A percentile compares a stretch with the other conserved stretches of the same genome.
Conservation (phyloP, 2,329 filamentous ascomycete genomes). For the Sporothrix pallida region DNA sequence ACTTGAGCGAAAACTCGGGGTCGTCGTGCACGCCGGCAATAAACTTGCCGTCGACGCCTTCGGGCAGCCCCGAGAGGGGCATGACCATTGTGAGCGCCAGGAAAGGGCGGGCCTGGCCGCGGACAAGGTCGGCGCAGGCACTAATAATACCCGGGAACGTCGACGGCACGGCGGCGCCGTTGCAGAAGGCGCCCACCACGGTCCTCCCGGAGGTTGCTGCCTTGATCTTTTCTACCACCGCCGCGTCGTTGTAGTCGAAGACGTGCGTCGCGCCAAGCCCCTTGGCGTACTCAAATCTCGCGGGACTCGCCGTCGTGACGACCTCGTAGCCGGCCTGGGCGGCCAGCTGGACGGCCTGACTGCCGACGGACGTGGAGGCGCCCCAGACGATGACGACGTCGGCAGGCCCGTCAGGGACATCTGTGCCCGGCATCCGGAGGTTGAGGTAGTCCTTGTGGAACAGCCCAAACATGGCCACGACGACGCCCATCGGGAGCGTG, state of each 20-base stretch:
- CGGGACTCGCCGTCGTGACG: conserved; percentile 20
- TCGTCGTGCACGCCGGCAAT: not conserved
- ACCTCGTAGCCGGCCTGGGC: conserved; percentile 28
- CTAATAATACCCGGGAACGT: not conserved
- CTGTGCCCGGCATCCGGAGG: not conserved
- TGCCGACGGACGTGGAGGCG: conserved; percentile 30
- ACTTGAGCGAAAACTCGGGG: not conserved
- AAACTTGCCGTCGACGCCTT: conserved; percentile 20
- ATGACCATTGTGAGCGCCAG: conserved; percentile 2
- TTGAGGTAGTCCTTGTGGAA: conserved; percentile 11
- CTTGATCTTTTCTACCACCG: not conserved
- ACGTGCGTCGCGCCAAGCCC: conserved; percentile 4
- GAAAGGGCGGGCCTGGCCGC: conserved; percentile 13
- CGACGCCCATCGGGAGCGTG: conserved; percentile 16
- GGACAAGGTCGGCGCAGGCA: conserved; percentile 17
- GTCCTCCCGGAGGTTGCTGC: not conserved
- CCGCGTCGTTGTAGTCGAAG: not conserved
- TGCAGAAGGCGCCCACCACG: not conserved
- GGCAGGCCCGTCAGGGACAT: not conserved
- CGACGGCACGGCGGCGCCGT: not conserved
- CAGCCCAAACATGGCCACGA: conserved; percentile 19
- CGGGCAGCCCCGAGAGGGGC: not conserved
- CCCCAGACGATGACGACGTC: conserved; percentile 33
- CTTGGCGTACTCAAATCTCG: not conserved
- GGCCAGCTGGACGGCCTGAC: conserved; percentile 30